A percentile compares a stretch with the other conserved stretches of the same genome.
Conservation (phyloP, 148 eudicot species). For the Limonium bicolor region DNA sequence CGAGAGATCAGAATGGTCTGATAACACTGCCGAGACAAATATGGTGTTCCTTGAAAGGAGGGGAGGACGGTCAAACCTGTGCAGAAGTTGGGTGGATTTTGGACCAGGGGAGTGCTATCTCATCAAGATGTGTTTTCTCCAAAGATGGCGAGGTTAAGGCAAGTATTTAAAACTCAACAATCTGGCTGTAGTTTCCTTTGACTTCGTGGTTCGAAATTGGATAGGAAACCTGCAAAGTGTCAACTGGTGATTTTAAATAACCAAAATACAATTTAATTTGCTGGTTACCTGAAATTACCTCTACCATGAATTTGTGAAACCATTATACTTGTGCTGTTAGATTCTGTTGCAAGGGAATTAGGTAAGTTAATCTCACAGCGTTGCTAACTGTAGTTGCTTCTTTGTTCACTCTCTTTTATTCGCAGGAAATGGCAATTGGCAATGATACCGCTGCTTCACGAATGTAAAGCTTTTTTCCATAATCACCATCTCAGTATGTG, state of each 20-base stretch:
- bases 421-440: slow-evolving; percentile 59
- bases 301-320: not conserved
- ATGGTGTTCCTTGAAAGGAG: slow-evolving; percentile 59
- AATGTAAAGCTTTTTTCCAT: too few relatives aligned
- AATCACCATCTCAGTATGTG: too few relatives aligned
- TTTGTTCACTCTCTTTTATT: too few relatives aligned
- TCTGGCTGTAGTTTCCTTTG: too few relatives aligned
- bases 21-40: slow-evolving; percentile 56
- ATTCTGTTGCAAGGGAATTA: not conserved
- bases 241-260: not conserved
- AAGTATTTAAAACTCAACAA: too few relatives aligned
- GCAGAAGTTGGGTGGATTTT: slow-evolving; percentile 84
- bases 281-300: not conserved
- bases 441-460: slow-evolving; percentile 36
- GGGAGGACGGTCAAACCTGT: slow-evolving; percentile 37
- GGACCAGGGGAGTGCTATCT: slow-evolving; percentile 41
- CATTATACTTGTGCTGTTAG: not conserved
- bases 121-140: slow-evolving; percentile 72
- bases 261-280: not conserved
- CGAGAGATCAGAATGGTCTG: slow-evolving; percentile 35
- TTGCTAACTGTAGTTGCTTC: not conserved
- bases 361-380: not conserved
- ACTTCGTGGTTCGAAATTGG: too few relatives aligned
- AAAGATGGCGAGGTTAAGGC: slow-evolving; percentile 44
- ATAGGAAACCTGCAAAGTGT: not conserved